Evolutionary conservation across 805 yeast species (phyloP).

Genomic region (Kazachstania psychrophila): DNA sequence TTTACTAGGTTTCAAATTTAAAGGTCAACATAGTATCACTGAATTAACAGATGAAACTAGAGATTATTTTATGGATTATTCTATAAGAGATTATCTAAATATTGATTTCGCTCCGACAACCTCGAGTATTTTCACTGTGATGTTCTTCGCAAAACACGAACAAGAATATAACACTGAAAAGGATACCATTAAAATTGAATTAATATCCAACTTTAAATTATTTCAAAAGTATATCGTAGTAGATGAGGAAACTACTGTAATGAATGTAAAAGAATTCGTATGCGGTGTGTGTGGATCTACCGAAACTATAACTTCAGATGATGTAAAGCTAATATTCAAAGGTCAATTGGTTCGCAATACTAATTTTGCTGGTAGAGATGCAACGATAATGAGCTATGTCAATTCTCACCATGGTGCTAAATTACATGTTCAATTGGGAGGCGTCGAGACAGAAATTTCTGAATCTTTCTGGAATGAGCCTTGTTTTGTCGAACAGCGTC

Average conservation of each 20-base stretch:
- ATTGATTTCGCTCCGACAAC: conserved; percentile 31
- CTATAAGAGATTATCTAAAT: conserved; percentile 24
- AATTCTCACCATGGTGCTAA: conserved; percentile 11
- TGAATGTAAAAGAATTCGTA: conserved; percentile 21
- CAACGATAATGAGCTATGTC: conserved; percentile 14
- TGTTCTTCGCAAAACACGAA: conserved; percentile 22
- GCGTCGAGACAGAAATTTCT: conserved; percentile 16
- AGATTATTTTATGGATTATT: conserved; percentile 12
- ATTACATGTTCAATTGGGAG: conserved; percentile 23
- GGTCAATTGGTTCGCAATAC: conserved; percentile 13
- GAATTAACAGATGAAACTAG: conserved; percentile 10
- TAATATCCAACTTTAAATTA: conserved; percentile 20
- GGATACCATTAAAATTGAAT: conserved; percentile 10
- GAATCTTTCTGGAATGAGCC: conserved; percentile 25
- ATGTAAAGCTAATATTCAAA: conserved; percentile 24
- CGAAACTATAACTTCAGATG: conserved; percentile 10
- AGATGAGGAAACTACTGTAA: conserved; percentile 18
- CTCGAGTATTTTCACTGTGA: conserved; percentile 22
- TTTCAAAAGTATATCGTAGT: conserved; percentile 17
- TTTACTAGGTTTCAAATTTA: conserved; percentile 16
- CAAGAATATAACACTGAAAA: conserved; percentile 7
- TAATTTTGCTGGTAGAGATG: conserved; percentile 15
- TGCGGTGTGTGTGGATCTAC: conserved; percentile 20
- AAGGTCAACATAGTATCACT: conserved; percentile 15
- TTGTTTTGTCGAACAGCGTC: neutral